Base-by-base conservation (phyloP, 1,284 basidiomycete genomes). In the Pyrrhoderma lamaoense region DNA sequence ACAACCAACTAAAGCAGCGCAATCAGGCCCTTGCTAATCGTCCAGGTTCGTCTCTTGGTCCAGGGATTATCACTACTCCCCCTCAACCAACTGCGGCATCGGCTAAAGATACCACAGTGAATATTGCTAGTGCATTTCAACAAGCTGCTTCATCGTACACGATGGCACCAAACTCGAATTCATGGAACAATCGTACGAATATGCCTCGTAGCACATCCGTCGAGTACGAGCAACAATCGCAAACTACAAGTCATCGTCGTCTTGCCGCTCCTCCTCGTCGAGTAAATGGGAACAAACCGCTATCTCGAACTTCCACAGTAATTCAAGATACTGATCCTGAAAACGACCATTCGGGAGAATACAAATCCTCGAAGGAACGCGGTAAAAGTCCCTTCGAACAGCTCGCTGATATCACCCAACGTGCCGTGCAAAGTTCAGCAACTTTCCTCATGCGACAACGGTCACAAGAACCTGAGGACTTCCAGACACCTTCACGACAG, bases 101-200 rank as follows among this genome's bases (percentile, higher is more conserved):
- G 58, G 77, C 86, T 53, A 83, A 83, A 61, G 85, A 88, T 65
- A 92, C 89, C 43, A 82, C 85, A 37, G 89, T 92, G 47, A 87
- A 89, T 65, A 82, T 90, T 61, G 89, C 89, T 22, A 77, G 79
- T 60, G 89, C 89, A 21, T 86, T 92, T 61, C 70, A 74, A 57
- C 80, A 82, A 65, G 88, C 87, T 35, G 82, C 73, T 25, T 69
- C 68, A n/a, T 61, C 63, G 38, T 59, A 64, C 62, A 70, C 65
- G 57, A 53, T 57, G 47, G 56, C 50, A 45, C 49, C 59, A 13
- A 65, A 73, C 59, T 75, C 79, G 18, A 83, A 83, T 62, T 68
- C 70, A 45, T 87, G 84, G 85, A 73, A 73, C 46, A 69, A 74
- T n/a, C 72, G 74, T 43, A 67, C 70, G 31, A 65, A 65, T 45